These are phyloP conservation scores for Haematococcus lacustris DNA, from an alignment of 139 green algal species.

Conservation along the genomic window DNA sequence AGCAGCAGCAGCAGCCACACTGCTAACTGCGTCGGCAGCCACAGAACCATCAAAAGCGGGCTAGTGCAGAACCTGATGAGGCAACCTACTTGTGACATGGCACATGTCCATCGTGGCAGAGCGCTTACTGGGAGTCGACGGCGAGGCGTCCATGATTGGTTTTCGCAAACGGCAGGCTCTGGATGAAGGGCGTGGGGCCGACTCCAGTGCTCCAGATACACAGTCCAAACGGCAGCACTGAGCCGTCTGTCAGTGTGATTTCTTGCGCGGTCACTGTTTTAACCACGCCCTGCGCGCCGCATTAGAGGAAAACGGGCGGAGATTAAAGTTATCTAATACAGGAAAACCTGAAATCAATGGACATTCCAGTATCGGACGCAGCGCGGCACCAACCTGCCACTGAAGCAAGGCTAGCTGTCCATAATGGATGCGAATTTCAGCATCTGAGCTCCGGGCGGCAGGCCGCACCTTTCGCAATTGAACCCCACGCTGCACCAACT, in stretches of 20 bases:
- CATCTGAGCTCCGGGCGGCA: constrained; percentile 3
- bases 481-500: constrained; percentile 61
- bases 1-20: no score
- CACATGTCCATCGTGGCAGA: no score
- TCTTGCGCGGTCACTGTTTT: constrained; percentile 39
- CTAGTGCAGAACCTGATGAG: no score
- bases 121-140: no score
- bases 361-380: no score
- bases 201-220: constrained; percentile 87
- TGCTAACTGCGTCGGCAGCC: no score
- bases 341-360: no score
- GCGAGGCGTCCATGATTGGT: constrained; percentile 46
- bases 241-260: constrained; percentile 60
- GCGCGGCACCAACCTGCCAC: no score
- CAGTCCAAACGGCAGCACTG: constrained; percentile 68
- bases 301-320: not conserved
- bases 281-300: constrained; percentile 51
- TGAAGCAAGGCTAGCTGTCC: no score
- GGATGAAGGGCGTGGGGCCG: constrained; percentile 72
- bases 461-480: constrained; percentile 62
- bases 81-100: no score
- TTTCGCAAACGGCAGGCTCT: constrained; percentile 72
- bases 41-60: no score
- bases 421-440: not conserved
- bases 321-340: not conserved